Percentiles rank a stretch among this genome's conserved stretches.
Conservation (phyloP, 2,329 filamentous ascomycete species). For the Fusarium euwallaceae region DNA sequence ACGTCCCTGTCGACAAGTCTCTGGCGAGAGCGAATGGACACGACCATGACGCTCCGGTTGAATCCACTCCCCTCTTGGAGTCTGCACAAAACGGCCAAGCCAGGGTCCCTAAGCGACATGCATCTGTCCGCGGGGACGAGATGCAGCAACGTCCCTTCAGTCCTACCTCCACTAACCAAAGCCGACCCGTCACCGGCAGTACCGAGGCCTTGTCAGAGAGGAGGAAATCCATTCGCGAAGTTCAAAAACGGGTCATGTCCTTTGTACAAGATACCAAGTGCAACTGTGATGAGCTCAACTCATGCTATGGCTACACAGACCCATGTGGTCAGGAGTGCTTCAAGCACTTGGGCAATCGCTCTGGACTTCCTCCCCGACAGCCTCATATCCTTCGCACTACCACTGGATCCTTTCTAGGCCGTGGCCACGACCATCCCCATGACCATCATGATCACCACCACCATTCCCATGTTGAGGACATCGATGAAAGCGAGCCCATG, state of each 20-base stretch:
- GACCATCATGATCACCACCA: constrained; percentile 40
- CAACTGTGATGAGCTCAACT: constrained; percentile 71
- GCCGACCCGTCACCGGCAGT: constrained; percentile 46
- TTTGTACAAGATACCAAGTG: constrained; percentile 75
- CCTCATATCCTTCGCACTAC: constrained; percentile 58
- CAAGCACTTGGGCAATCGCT: constrained; percentile 65
- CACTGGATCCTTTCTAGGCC: constrained; percentile 52
- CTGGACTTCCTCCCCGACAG: constrained; percentile 51
- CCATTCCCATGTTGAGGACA: constrained; percentile 41
- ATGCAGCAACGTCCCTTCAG: constrained; percentile 45
- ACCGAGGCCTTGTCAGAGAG: constrained; percentile 52
- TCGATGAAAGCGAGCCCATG: constrained; percentile 40
- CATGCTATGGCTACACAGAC: constrained; percentile 75
- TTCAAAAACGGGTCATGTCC: constrained; percentile 70
- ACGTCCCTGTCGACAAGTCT: constrained; percentile 33
- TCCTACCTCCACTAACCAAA: constrained; percentile 39
- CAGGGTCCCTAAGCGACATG: constrained; percentile 46
- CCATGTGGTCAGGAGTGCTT: constrained; percentile 76
- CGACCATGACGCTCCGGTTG: constrained; percentile 47
- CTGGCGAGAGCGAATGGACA: constrained; percentile 39
- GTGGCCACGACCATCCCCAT: constrained; percentile 46
- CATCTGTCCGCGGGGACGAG: constrained; percentile 48
- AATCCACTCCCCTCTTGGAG: constrained; percentile 65
- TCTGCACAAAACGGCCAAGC: constrained; percentile 45
- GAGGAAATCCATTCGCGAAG: constrained; percentile 66